Conservation (phyloP, 1,284 basidiomycete species). For the Ceratobasidium sp. region DNA sequence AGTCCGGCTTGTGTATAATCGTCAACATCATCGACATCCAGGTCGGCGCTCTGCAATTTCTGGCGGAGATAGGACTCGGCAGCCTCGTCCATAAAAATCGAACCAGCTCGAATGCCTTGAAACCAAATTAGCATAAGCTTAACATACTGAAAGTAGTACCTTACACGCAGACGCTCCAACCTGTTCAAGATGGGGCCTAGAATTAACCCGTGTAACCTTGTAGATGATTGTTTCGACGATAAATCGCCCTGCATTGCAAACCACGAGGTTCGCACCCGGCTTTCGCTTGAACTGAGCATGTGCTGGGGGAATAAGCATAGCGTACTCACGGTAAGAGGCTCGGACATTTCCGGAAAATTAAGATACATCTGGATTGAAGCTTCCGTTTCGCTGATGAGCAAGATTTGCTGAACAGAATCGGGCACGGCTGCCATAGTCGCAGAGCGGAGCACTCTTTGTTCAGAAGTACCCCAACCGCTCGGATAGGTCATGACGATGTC, state of each 20-base stretch:
- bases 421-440: neutral
- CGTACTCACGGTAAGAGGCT: slow-evolving; percentile 9
- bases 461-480: slow-evolving; percentile 38
- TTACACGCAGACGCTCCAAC: slow-evolving; percentile 6
- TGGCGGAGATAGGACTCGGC: neutral
- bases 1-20: neutral
- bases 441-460: slow-evolving; percentile 39
- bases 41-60: neutral
- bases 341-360: slow-evolving; percentile 14
- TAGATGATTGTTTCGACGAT: slow-evolving; percentile 8
- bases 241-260: slow-evolving; percentile 12
- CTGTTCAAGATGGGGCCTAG: neutral
- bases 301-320: neutral
- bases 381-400: slow-evolving; percentile 47
- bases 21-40: neutral
- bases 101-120: slow-evolving; percentile 32
- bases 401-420: slow-evolving; percentile 7
- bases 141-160: neutral
- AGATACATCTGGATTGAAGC: slow-evolving; percentile 48
- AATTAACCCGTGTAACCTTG: neutral
- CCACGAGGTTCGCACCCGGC: neutral
- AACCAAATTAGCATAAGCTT: neutral
- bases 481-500: slow-evolving; percentile 44
- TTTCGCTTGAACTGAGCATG: neutral
- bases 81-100: slow-evolving; percentile 22